Base-by-base conservation (phyloP, 2,329 filamentous ascomycete species). In the Mycosphaerella sp. region DNA sequence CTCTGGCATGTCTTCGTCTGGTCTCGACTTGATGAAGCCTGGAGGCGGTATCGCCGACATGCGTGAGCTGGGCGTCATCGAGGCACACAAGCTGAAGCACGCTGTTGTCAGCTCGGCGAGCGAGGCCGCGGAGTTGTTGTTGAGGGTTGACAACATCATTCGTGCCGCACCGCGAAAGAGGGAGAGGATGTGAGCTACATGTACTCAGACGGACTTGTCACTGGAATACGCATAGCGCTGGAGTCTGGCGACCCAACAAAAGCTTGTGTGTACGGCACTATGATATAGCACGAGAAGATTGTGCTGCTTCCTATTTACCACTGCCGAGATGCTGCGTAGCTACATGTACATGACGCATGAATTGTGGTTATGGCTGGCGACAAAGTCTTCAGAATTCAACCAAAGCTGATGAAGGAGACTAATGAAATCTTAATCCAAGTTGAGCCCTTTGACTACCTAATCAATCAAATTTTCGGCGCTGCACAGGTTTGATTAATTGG, bases 121-220 rank as follows among this genome's bases (percentile, higher is more conserved):
- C 52, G 93, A 98, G 74, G 93, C 93, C 57, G 90, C 93, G 59
- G 93, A 98, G 87, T 77, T 97, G 59, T 79, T 98, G 57, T 77
- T 98, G 59, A 82, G 93, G 68, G 93, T 98, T 46, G 93, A 98
- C 74, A 93, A 97, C 71, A 98, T 98, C 70, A 97, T 98, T 69
- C 85, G 91, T 56, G 87, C 89, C 45, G 93, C 93, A 46, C 93
- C 93, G 47, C 79, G 93, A 68, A 83, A 80, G 73, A 79, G 89
- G 57, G 86, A 91, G 70, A 80, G 87, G 63, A 84, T 86, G 78
- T 87, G 74, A 74, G 44, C 21, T 4, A n/a, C n/a, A n/a, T n/a
- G n/a, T n/a, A 41, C 8, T n/a, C 7, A 14, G 14, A 41, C 9
- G 35, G 32, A 28, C 7, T 27, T 48, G 21, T 30, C 37, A 39